phyloP scores from a whole-genome alignment of 495 filamentous ascomycete genomes.

The Tuber brumale region DNA sequence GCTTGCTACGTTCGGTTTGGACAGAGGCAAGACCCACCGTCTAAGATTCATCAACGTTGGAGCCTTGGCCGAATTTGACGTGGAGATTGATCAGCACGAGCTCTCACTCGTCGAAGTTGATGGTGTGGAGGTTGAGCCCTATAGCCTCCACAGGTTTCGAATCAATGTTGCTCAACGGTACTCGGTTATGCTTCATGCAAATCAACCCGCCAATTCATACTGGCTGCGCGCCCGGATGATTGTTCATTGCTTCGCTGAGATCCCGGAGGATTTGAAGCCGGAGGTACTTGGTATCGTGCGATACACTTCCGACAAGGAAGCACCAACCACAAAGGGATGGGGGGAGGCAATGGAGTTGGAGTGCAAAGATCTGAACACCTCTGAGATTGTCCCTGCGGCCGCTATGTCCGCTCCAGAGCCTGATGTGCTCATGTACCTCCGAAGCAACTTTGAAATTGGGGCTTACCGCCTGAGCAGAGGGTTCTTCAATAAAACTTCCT shows the following conservation, averaged over 20 bases:
- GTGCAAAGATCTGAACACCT: conserved; percentile 36
- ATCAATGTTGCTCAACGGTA: conserved; percentile 66
- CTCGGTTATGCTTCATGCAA: conserved; percentile 56
- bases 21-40: conserved; percentile 54
- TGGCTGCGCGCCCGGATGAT: conserved; percentile 57
- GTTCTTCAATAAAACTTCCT: conserved; percentile 53
- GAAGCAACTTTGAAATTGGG: conserved; percentile 53
- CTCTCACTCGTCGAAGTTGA: conserved; percentile 62
- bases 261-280: conserved; percentile 47
- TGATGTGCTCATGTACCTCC: conserved; percentile 46
- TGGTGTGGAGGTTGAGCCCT: conserved; percentile 59
- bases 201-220: conserved; percentile 51
- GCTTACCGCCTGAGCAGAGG: conserved; percentile 51
- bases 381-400: conserved; percentile 43
- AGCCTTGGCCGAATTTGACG: conserved; percentile 54
- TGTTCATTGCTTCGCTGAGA: conserved; percentile 51
- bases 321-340: conserved; percentile 34
- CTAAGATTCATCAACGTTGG: conserved; percentile 64
- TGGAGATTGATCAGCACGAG: conserved; percentile 49
- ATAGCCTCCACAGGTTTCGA: conserved; percentile 49
- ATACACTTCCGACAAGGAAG: conserved; percentile 43
- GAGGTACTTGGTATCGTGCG: conserved; percentile 54
- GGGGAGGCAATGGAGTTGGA: conserved; percentile 23
- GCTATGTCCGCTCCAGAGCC: conserved; percentile 39
- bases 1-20: conserved; percentile 48